Evolutionary conservation across 2,329 filamentous ascomycete genomes (phyloP).

Genomic region (Colletotrichum sp.): DNA sequence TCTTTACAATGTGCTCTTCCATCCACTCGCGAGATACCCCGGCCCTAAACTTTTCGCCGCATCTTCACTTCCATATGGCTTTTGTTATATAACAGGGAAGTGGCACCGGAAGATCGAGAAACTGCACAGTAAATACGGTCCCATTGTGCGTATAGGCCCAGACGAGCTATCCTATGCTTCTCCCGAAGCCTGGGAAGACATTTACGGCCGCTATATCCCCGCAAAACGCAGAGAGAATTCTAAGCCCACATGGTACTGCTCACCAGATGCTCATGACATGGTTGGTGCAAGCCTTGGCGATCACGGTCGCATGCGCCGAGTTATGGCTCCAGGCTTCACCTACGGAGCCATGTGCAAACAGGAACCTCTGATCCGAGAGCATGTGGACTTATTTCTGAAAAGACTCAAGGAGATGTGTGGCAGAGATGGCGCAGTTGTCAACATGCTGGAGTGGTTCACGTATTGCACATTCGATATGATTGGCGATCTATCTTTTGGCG

Average conservation of each 20-base stretch:
- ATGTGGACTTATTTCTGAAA: conserved; percentile 42
- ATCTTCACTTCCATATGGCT: not conserved
- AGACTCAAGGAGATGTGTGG: conserved; percentile 34
- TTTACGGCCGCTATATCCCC: conserved; percentile 34
- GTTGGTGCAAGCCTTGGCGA: conserved; percentile 15
- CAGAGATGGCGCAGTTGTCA: not conserved
- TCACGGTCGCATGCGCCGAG: not conserved
- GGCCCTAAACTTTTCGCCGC: not conserved
- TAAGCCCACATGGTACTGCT: not conserved
- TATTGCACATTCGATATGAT: conserved; percentile 32
- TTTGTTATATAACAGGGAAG: conserved; percentile 22
- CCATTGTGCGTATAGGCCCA: conserved; percentile 49
- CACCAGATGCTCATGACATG: not conserved
- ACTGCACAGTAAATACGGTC: conserved; percentile 44
- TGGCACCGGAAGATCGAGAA: conserved; percentile 27
- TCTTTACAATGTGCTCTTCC: not conserved
- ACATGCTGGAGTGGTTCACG: conserved; percentile 30
- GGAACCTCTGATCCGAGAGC: conserved; percentile 32
- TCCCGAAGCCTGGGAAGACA: conserved; percentile 41
- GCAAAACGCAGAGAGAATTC: conserved; percentile 5
- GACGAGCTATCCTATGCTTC: conserved; percentile 49
- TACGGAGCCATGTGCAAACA: conserved; percentile 25
- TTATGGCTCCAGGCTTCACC: conserved; percentile 24
- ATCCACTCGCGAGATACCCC: not conserved
- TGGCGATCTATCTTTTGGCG: conserved; percentile 31